Base-by-base conservation (phyloP, 306 rosid species). In the Castanospermum australe region DNA sequence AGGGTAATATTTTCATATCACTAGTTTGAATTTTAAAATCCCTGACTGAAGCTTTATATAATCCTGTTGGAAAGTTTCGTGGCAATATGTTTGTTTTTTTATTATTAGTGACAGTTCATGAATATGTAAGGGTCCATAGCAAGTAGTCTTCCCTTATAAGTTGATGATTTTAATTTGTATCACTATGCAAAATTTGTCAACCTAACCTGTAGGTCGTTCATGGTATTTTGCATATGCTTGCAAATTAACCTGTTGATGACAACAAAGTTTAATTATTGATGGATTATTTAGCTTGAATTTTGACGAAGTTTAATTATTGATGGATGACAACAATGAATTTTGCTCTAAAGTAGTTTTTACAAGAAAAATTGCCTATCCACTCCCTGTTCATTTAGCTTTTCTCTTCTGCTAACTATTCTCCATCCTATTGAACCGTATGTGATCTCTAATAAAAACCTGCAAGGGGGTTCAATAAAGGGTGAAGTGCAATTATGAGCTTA, bases 1-100 rank as follows among this genome's bases (percentile, higher is more conserved):
- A 60, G 33, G 69, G 21, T 50, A 81, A 54, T 63, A 63, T 33
- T 42, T 51, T 71, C n/a, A 25, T 51, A 76, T 69, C 54, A 52
- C 45, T 66, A 15, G 42, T 22, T 74, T 47, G 54, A 38, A 69
- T 68, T 61, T 35, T 24, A 44, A 42, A 67, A 68, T 74, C 62
- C 51, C 54, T 8, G 35, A 8, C 59, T 67, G 50, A 41, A 67
- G 21, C 25, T 74, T 39, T 67, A 60, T 32, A 15, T 67, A 52
- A 59, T 60, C 67, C 67, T 74, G 15, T 52, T 15, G 38, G 15
- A 47, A 32, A 38, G 41, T 59, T 68, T 38, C 55, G 3, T 14
- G 62, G 44, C 6, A 60, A 41, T 22, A n/a, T 48, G 2, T 36
- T 65, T 5, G 15, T 11, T 18, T 41, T 21, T 36, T 54, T 1